Base-by-base conservation (phyloP, 1,284 basidiomycete species). In the Ganoderma lingzhi region DNA sequence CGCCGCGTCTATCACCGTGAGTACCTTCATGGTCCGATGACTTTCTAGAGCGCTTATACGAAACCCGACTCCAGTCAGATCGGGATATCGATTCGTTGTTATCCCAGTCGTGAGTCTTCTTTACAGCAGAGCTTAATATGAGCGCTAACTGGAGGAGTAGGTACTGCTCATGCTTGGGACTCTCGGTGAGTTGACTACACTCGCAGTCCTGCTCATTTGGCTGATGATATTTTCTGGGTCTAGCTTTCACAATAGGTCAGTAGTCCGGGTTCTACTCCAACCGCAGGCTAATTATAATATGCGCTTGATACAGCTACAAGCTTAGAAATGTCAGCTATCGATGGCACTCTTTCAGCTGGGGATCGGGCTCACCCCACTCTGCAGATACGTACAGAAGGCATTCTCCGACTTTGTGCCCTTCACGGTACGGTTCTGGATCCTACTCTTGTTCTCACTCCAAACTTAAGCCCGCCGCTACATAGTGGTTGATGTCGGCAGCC, bases 401-500 rank as follows among this genome's bases (percentile, higher is more conserved):
- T 59, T 59, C 56, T 19, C 15, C 32, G 32, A 59, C 3, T 59
- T 59, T 10, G 56, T 10, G 56, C 56, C n/a, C 35, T 59, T 37
- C 56, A 59, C 56, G 35, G 56, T 59, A 5, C 35, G 32, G 32
- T 19, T 39, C 9, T 35, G 30, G 30, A 14, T 23, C 23, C 17
- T 41, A 17, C 17, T 14, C 8, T 3, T 1, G 6, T 12, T 17
- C 9, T 39, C 12, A 39, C 15, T 39, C n/a, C 19, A n/a, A 8
- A 9, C 17, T 59, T 6, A 59, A 37, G 23, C 1, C 4, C 1
- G 5, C 0, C 2, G 10, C 14, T n/a, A 0, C 3, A 19, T 12
- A 59, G 56, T 59, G 56, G 56, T 17, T 59, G 35, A 59, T 59
- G 56, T 59, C 56, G 32, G 56, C 32, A 15, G 56, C 30, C 1